phyloP scores from a whole-genome alignment of 2,329 filamentous ascomycete genomes.

The Seiridium cupressi region DNA sequence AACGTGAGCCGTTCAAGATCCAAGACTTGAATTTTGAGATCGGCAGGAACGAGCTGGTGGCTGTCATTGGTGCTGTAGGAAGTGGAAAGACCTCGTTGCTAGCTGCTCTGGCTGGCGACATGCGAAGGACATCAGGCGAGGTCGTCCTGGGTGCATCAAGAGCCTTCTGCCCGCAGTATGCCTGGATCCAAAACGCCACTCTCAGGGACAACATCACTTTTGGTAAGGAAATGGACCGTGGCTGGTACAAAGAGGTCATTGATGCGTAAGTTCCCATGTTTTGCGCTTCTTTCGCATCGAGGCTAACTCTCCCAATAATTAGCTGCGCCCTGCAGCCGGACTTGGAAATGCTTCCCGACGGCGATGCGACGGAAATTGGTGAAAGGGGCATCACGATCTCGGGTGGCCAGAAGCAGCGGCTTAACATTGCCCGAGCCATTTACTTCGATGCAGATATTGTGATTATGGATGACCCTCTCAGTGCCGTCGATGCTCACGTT shows the following conservation, averaged over 20 bases:
- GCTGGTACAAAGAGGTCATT: constrained; percentile 83
- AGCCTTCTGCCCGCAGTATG: constrained; percentile 93
- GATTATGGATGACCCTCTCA: constrained; percentile 68
- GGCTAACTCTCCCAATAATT: constrained; percentile 10
- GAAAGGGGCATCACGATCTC: constrained; percentile 95
- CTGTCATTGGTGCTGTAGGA: constrained; percentile 85
- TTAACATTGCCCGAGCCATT: constrained; percentile 86
- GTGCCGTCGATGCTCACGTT: constrained; percentile 68
- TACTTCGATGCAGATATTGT: constrained; percentile 69
- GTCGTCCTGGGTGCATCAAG: constrained; percentile 75
- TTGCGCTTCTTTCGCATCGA: not conserved
- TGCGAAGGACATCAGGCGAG: constrained; percentile 77
- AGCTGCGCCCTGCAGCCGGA: constrained; percentile 81
- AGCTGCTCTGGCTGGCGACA: constrained; percentile 87
- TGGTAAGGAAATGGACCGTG: constrained; percentile 71
- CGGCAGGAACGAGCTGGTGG: constrained; percentile 74
- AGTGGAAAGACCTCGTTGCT: constrained; percentile 89
- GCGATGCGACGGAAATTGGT: constrained; percentile 89
- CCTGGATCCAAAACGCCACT: constrained; percentile 94
- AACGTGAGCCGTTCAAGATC: constrained; percentile 69
- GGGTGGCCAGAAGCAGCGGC: constrained; percentile 89
- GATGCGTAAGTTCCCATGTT: constrained; percentile 55
- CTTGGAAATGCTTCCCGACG: constrained; percentile 87
- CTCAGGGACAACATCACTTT: constrained; percentile 89
- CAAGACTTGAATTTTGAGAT: constrained; percentile 66